Conservation (phyloP, 2,329 filamentous ascomycete genomes). For the Penicillium psychrosexuale region DNA sequence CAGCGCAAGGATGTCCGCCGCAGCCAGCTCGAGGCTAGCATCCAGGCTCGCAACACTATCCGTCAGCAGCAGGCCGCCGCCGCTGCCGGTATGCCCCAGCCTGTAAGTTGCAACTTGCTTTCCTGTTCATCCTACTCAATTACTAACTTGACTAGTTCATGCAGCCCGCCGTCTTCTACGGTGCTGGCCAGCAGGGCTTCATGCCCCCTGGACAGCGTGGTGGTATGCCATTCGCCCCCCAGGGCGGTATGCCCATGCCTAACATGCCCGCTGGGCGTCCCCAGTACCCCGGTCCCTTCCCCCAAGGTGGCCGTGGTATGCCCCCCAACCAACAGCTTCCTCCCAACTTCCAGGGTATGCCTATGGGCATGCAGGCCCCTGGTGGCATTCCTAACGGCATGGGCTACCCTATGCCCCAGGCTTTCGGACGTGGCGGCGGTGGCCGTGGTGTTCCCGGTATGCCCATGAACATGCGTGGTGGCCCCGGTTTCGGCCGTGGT, state of each 20-base stretch:
- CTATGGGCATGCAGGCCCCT: slow-evolving; percentile 59
- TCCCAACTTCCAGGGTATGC: slow-evolving; percentile 75
- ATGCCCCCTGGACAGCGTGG: slow-evolving; percentile 57
- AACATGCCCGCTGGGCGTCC: slow-evolving; percentile 76
- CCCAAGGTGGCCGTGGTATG: slow-evolving; percentile 81
- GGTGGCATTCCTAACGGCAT: slow-evolving; percentile 74
- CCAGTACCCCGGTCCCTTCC: slow-evolving; percentile 78
- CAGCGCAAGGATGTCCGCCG: slow-evolving; percentile 99
- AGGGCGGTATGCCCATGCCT: slow-evolving; percentile 57
- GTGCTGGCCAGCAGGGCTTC: slow-evolving; percentile 63
- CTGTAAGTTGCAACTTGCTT: slow-evolving; percentile 22
- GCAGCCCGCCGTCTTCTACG: slow-evolving; percentile 89
- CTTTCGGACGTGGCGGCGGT: slow-evolving; percentile 63
- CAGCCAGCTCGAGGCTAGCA: slow-evolving; percentile 98
- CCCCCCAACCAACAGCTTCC: slow-evolving; percentile 80
- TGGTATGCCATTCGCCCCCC: slow-evolving; percentile 60
- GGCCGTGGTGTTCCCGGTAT: slow-evolving; percentile 68
- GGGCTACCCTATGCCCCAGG: slow-evolving; percentile 78
- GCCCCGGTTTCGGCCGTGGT: slow-evolving; percentile 46
- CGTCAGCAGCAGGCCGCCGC: slow-evolving; percentile 97
- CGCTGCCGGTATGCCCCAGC: slow-evolving; percentile 77
- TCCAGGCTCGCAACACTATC: slow-evolving; percentile 97
- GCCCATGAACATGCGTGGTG: slow-evolving; percentile 60
- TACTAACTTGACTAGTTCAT: slow-evolving; percentile 54
- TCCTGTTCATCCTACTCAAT: background rate